phyloP scores from a whole-genome alignment of 345 rosid genomes.

The Populus tremula region DNA sequence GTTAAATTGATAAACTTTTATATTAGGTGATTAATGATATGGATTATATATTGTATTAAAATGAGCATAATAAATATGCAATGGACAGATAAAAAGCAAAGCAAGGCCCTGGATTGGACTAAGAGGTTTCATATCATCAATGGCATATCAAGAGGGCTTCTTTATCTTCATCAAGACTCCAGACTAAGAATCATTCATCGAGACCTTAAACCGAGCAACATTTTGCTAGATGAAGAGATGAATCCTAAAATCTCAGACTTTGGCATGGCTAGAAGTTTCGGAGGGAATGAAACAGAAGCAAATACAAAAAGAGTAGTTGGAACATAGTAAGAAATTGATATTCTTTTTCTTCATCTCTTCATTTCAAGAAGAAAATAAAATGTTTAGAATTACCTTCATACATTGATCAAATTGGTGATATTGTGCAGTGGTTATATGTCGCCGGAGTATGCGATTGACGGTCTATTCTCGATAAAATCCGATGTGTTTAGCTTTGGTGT shows the following conservation, averaged over 20 bases:
- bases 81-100: background rate
- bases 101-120: background rate
- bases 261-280: slow-evolving; percentile 2
- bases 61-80: background rate
- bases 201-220: slow-evolving; percentile 6
- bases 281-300: background rate
- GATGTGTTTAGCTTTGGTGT: slow-evolving; percentile 9
- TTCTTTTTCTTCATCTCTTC: background rate
- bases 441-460: slow-evolving; percentile 1
- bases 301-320: background rate
- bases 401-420: no score
- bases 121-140: background rate
- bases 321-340: background rate
- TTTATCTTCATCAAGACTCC: slow-evolving; percentile 4
- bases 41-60: background rate
- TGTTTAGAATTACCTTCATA: background rate
- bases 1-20: background rate
- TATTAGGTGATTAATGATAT: no score
- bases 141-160: background rate
- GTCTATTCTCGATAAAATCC: background rate
- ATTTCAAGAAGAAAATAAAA: background rate
- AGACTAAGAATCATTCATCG: slow-evolving; percentile 3
- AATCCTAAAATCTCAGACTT: slow-evolving; percentile 6
- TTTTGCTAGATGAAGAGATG: background rate
- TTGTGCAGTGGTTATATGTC: slow-evolving; percentile 1